phyloP scores from a whole-genome alignment of 2,329 filamentous ascomycete species.

The Fusarium sp. region DNA sequence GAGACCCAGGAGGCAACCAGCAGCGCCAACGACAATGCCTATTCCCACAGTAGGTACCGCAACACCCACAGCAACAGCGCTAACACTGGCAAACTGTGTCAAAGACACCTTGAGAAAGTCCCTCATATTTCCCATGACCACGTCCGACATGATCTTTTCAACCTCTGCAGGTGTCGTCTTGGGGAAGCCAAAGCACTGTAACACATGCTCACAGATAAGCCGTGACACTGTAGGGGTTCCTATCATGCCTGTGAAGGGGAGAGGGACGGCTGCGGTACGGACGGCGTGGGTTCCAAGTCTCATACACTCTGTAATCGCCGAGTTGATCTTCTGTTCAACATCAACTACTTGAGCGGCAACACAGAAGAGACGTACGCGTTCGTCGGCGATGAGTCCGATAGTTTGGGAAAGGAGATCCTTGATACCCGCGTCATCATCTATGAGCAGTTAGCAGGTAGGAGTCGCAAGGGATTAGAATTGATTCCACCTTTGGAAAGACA shows the following conservation, averaged over 20 bases:
- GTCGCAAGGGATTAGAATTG: too few relatives aligned
- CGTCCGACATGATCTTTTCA: conserved; percentile 38
- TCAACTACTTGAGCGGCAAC: conserved; percentile 46
- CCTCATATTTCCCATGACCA: conserved; percentile 42
- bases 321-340: conserved; percentile 48
- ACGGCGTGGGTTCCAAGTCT: conserved; percentile 45
- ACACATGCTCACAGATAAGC: conserved; percentile 45
- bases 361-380: conserved; percentile 48
- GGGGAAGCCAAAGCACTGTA: conserved; percentile 45
- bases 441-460: neutral
- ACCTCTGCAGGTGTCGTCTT: conserved; percentile 39
- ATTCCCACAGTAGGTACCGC: conserved; percentile 39
- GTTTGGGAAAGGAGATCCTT: conserved; percentile 43
- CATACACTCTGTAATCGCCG: conserved; percentile 46
- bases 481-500: conserved; percentile 38
- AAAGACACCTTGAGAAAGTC: conserved; percentile 37
- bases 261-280: conserved; percentile 41
- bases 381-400: conserved; percentile 44
- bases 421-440: conserved; percentile 40
- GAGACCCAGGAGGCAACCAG: conserved; percentile 32
- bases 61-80: conserved; percentile 27
- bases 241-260: conserved; percentile 39
- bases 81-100: conserved; percentile 31
- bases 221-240: conserved; percentile 43
- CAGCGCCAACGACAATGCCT: conserved; percentile 32